These are phyloP conservation scores for Tetracladium marchalianum DNA, from an alignment of 495 filamentous ascomycete genomes.

Conservation along the genomic window DNA sequence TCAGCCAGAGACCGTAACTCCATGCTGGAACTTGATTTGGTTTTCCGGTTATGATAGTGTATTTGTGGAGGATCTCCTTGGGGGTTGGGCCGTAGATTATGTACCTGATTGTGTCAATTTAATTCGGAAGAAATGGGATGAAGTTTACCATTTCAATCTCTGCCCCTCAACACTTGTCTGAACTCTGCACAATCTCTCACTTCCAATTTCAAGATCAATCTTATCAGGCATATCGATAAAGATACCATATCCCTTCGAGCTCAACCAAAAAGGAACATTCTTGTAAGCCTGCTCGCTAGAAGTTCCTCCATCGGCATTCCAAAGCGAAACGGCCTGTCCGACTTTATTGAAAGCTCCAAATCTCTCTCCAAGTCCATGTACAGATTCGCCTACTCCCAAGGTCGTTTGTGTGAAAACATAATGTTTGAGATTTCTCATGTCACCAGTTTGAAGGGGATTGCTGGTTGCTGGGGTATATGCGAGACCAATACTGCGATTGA, in stretches of 20 bases:
- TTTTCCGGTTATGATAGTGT: slow-evolving; percentile 50
- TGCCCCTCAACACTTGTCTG: slow-evolving; percentile 55
- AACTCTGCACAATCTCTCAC: slow-evolving; percentile 53
- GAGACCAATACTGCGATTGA: slow-evolving; percentile 48
- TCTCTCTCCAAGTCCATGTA: slow-evolving; percentile 61
- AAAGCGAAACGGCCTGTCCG: slow-evolving; percentile 55
- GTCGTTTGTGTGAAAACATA: slow-evolving; percentile 55
- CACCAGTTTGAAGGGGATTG: slow-evolving; percentile 39
- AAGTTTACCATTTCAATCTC: slow-evolving; percentile 35
- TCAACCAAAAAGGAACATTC: slow-evolving; percentile 63
- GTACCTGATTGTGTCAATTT: slow-evolving; percentile 32
- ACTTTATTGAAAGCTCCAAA: slow-evolving; percentile 65
- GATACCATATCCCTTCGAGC: slow-evolving; percentile 58
- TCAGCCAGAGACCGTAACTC: slow-evolving; percentile 65
- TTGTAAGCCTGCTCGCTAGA: slow-evolving; percentile 64
- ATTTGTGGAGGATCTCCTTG: slow-evolving; percentile 55
- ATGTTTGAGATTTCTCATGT: slow-evolving; percentile 44
- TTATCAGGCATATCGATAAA: slow-evolving; percentile 54
- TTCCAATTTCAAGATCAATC: slow-evolving; percentile 56
- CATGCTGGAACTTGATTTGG: slow-evolving; percentile 53
- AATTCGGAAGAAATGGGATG: background rate
- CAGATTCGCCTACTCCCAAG: slow-evolving; percentile 53
- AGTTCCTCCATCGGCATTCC: slow-evolving; percentile 67
- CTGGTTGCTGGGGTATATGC: slow-evolving; percentile 41
- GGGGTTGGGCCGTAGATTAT: slow-evolving; percentile 58